Evolutionary conservation across 106 monocot genomes (phyloP), one percentile per base, ranked within the genome.

Genomic region (Agapanthus africanus): DNA sequence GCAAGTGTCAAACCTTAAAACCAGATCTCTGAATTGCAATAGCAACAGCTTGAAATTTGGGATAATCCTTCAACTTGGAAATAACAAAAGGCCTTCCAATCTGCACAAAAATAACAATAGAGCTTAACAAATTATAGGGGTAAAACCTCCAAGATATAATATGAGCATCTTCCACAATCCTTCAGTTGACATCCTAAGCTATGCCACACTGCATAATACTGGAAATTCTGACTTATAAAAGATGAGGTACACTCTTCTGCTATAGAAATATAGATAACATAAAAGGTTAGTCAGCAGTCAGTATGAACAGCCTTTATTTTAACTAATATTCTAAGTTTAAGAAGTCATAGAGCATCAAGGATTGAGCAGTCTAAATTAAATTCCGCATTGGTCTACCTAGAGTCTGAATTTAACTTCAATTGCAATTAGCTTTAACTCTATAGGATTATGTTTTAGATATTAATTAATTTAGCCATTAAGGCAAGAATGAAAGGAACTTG

Each of bases 21-120:
- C 95, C 95, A 79, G 95, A 97, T 89, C 86, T 88, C 77, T 97
- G 88, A 70, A 91, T 97, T 64, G 95, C 95, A 79, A 97, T 91
- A 64, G 95, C 95, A 72, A 97, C 95, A 61, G 95, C 91, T 63
- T 97, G 91, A 74, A 97, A 97, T 63, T 97, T 97, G 6, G 95
- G 95, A 72, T 97, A 97, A 77, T 97, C 91, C 78, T 89, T 91
- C 67, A 91, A 57, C 76, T 87, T 97, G 34, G 91, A 80, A 50
- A 97, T 86, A 65, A 97, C 95, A 82, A 86, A 97, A 30, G 83
- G 36, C 72, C 88, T 88, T 63, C 95, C 95, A 77, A 97, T 95
- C 95, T 95, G 77, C 66, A 78, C 26, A 69, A 66, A 21, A 42
- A 44, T 68, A 44, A 46, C 25, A 50, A 47, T 26, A 63, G 0